These are phyloP conservation scores for Botrytis sinoallii DNA, from an alignment of 2,329 filamentous ascomycete genomes.

Conservation along the genomic window DNA sequence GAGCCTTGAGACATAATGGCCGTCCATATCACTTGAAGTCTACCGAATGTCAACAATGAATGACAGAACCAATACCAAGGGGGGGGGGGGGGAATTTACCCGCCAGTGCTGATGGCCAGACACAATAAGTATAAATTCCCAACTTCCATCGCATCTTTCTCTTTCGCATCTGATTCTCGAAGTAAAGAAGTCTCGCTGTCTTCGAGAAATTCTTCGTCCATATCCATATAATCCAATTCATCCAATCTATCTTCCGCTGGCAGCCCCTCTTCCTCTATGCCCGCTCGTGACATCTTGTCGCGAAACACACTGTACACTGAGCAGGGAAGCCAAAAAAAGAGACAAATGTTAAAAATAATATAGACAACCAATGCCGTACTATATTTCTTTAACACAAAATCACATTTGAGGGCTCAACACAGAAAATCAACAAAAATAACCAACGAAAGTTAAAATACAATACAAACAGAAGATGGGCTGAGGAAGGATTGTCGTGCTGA, in stretches of 20 bases:
- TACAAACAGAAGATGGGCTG: not conserved
- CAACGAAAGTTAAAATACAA: not conserved
- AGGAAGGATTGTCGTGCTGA: not conserved
- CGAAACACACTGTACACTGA: not conserved
- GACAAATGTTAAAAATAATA: not conserved
- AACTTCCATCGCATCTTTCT: not conserved
- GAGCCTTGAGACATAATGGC: slow-evolving; percentile 22
- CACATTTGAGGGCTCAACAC: not conserved
- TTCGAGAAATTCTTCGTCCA: slow-evolving; percentile 3
- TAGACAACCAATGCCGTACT: slow-evolving; percentile 1
- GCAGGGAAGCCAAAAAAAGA: not conserved
- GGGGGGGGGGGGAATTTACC: not conserved
- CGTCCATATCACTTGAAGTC: slow-evolving; percentile 22
- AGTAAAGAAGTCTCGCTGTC: slow-evolving; percentile 7
- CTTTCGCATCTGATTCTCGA: not conserved
- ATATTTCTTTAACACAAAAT: not conserved
- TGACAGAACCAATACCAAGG: not conserved
- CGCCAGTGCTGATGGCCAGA: slow-evolving; percentile 18
- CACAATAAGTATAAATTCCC: slow-evolving; percentile 6
- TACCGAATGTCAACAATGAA: slow-evolving; percentile 4
- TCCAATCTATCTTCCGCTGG: not conserved
- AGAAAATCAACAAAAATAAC: not conserved
- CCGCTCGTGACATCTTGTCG: slow-evolving; percentile 2
- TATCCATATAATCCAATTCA: not conserved
- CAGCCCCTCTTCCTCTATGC: not conserved